A percentile compares a stretch with the other conserved stretches of the same genome.
phyloP scores from a whole-genome alignment of 176 grass and related monocot species.

The Oryza australiensis region DNA sequence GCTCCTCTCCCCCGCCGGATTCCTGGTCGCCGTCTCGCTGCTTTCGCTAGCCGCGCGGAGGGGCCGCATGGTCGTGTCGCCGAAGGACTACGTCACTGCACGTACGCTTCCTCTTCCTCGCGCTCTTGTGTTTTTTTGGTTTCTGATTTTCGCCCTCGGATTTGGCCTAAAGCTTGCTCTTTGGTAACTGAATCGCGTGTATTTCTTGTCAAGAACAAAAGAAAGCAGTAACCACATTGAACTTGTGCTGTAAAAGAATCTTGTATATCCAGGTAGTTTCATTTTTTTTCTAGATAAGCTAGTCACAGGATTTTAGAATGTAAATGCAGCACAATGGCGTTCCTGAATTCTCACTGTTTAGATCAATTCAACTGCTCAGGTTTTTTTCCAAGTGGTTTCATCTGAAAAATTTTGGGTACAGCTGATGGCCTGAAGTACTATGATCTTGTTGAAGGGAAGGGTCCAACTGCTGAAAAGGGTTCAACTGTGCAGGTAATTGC shows the following conservation, averaged over 20 bases:
- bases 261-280: background rate
- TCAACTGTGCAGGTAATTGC: slow-evolving; percentile 59
- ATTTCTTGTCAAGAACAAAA: background rate
- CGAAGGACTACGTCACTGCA: slow-evolving; percentile 49
- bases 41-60: slow-evolving; percentile 49
- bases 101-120: too few species aligned
- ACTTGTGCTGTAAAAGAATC: background rate
- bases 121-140: background rate
- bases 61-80: slow-evolving; percentile 45
- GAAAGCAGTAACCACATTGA: background rate
- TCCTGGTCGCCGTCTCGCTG: slow-evolving; percentile 34
- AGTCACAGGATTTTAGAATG: background rate
- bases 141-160: slow-evolving; percentile 27
- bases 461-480: slow-evolving; percentile 66
- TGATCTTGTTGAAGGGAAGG: slow-evolving; percentile 81
- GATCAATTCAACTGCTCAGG: background rate
- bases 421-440: slow-evolving; percentile 91
- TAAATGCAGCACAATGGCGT: background rate
- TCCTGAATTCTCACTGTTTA: background rate
- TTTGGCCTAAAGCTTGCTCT: background rate
- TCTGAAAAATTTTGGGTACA: slow-evolving; percentile 38
- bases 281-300: background rate
- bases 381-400: slow-evolving; percentile 14
- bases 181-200: background rate
- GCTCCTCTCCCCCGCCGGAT: slow-evolving; percentile 48